Conservation (phyloP, 805 yeast species). For the Wickerhamiella bombiphila region DNA sequence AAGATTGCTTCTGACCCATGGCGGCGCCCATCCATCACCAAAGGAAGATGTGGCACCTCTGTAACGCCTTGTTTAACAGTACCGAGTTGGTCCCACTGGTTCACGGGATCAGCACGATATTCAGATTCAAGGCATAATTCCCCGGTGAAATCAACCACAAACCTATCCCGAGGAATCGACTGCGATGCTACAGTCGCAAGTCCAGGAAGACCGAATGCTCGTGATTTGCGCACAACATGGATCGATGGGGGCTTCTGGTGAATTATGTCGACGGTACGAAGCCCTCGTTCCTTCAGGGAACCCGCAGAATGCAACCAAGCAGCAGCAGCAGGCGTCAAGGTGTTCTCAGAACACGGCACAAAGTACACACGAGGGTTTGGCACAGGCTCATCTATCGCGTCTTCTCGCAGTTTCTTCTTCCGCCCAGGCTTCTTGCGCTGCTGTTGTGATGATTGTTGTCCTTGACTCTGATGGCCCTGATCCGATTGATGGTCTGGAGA, state of each 20-base stretch:
- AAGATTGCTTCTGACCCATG: slow-evolving; percentile 66
- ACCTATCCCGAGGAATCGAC: slow-evolving; percentile 32
- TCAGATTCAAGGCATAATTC: slow-evolving; percentile 51
- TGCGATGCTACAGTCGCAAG: slow-evolving; percentile 42
- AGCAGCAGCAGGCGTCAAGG: slow-evolving; percentile 3
- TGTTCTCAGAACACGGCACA: slow-evolving; percentile 1
- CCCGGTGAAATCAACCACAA: slow-evolving; percentile 54
- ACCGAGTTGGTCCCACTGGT: slow-evolving; percentile 67
- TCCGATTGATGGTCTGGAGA: slow-evolving; percentile 5
- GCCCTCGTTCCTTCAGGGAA: neutral
- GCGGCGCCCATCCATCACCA: slow-evolving; percentile 68
- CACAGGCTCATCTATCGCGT: neutral
- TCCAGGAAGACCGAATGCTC: slow-evolving; percentile 44
- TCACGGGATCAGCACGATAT: slow-evolving; percentile 49
- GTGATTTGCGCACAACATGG: slow-evolving; percentile 1
- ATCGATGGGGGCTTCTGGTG: slow-evolving; percentile 1
- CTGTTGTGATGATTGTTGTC: neutral
- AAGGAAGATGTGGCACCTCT: slow-evolving; percentile 38
- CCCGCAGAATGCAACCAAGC: neutral
- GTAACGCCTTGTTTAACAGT: slow-evolving; percentile 47
- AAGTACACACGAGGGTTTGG: slow-evolving; percentile 5
- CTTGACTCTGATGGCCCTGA: too few relatives aligned
- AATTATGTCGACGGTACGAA: neutral
- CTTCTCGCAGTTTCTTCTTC: neutral
- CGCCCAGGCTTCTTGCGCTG: neutral